These are phyloP conservation scores for Acidiella bohemica DNA, from an alignment of 495 filamentous ascomycete genomes.

Conservation along the genomic window DNA sequence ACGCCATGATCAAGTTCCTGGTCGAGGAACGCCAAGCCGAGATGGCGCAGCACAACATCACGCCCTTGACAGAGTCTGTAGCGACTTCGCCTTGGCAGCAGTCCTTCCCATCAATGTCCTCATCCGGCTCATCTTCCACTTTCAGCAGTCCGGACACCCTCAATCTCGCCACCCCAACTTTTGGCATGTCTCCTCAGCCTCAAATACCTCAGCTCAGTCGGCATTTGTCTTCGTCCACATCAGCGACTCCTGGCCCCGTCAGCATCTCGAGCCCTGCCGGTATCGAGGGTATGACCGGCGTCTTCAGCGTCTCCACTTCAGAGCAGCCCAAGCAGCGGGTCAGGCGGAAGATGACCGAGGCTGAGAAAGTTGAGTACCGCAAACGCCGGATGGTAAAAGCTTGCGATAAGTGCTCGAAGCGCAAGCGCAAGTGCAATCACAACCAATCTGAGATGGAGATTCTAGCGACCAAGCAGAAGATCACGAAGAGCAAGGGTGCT, in stretches of 20 bases:
- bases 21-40: slow-evolving; percentile 15
- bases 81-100: slow-evolving; percentile 3
- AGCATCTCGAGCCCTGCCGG: too few species aligned
- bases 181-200: slow-evolving; percentile 11
- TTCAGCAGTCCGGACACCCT: slow-evolving; percentile 14
- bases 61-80: background rate
- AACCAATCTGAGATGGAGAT: slow-evolving; percentile 17
- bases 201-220: background rate
- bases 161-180: slow-evolving; percentile 9
- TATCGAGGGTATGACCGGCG: slow-evolving; percentile 14
- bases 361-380: slow-evolving; percentile 19
- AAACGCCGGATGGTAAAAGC: slow-evolving; percentile 18
- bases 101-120: slow-evolving; percentile 16
- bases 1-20: slow-evolving; percentile 21
- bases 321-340: slow-evolving; percentile 13
- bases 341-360: slow-evolving; percentile 19
- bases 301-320: slow-evolving; percentile 15
- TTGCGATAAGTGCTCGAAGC: slow-evolving; percentile 14
- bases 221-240: too few species aligned
- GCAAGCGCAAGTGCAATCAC: slow-evolving; percentile 19
- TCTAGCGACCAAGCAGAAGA: slow-evolving; percentile 7
- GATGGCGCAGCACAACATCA: background rate
- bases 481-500: slow-evolving; percentile 4
- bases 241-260: too few species aligned
- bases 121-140: slow-evolving; percentile 8